Evolutionary conservation across 2,329 filamentous ascomycete species (phyloP).

Genomic region (Cordyceps pruinosa): DNA sequence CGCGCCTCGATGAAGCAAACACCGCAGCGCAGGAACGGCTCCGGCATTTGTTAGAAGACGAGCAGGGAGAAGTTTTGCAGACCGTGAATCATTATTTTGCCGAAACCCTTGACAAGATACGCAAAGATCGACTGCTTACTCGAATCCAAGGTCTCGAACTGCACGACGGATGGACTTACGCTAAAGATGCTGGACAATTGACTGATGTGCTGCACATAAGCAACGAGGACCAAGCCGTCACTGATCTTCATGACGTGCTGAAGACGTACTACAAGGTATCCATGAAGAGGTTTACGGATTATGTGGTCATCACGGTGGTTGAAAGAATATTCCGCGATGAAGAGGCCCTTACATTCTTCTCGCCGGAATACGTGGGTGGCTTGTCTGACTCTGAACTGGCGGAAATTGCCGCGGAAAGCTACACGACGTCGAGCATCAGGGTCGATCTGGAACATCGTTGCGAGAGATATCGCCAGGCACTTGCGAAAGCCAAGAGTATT

Average conservation of each 20-base stretch:
- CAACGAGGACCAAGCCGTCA: slow-evolving; percentile 2
- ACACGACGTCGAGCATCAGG: neutral
- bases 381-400: neutral
- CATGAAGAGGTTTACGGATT: slow-evolving; percentile 5
- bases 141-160: neutral
- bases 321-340: neutral
- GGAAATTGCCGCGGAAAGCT: slow-evolving; percentile 2
- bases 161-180: neutral
- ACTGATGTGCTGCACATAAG: neutral
- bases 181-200: neutral
- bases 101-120: neutral
- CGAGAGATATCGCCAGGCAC: neutral
- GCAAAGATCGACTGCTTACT: neutral
- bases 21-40: neutral
- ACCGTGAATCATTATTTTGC: slow-evolving; percentile 4
- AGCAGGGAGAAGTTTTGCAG: neutral
- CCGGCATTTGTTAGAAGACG: neutral
- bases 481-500: neutral
- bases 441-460: neutral
- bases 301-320: neutral
- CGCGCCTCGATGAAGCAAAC: neutral
- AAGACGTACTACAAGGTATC: slow-evolving; percentile 3
- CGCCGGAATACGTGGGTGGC: neutral
- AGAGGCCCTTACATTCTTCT: slow-evolving; percentile 1
- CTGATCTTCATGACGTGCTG: neutral